phyloP scores from a whole-genome alignment of 768 basidiomycete genomes.

The Collybia sp. region DNA sequence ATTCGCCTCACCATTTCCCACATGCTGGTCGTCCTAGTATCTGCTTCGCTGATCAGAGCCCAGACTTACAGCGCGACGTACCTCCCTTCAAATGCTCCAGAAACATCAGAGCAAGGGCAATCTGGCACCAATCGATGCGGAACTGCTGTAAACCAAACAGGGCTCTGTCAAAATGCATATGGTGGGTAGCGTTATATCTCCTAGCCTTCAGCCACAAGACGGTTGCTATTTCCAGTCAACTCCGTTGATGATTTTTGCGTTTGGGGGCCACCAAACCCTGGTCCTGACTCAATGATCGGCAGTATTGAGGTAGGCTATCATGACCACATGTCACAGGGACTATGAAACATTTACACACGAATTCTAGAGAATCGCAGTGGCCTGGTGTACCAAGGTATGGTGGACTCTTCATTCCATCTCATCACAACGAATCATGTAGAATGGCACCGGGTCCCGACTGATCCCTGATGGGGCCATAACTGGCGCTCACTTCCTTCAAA shows the following conservation, averaged over 20 bases:
- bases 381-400: slow-evolving; percentile 29
- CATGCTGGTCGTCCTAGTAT: too few species aligned
- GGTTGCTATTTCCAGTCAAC: not conserved
- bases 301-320: not conserved
- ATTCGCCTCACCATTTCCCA: too few species aligned
- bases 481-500: slow-evolving; percentile 38
- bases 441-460: slow-evolving; percentile 31
- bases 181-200: slow-evolving; percentile 28
- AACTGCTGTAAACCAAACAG: slow-evolving; percentile 44
- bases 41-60: slow-evolving; percentile 1
- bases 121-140: slow-evolving; percentile 65
- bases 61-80: slow-evolving; percentile 40
- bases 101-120: slow-evolving; percentile 53
- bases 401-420: not conserved
- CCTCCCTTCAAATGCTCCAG: slow-evolving; percentile 42
- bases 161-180: slow-evolving; percentile 64
- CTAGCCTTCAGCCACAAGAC: slow-evolving; percentile 3
- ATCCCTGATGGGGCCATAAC: slow-evolving; percentile 37
- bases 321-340: not conserved
- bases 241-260: slow-evolving; percentile 8
- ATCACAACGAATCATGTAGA: not conserved
- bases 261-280: not conserved
- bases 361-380: slow-evolving; percentile 8
- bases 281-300: not conserved
- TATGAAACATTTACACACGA: not conserved